Percentiles rank a stretch among this genome's conserved stretches.
These are phyloP conservation scores for Hypoxylon fragiforme DNA, from an alignment of 495 filamentous ascomycete species.

Conservation along the genomic window DNA sequence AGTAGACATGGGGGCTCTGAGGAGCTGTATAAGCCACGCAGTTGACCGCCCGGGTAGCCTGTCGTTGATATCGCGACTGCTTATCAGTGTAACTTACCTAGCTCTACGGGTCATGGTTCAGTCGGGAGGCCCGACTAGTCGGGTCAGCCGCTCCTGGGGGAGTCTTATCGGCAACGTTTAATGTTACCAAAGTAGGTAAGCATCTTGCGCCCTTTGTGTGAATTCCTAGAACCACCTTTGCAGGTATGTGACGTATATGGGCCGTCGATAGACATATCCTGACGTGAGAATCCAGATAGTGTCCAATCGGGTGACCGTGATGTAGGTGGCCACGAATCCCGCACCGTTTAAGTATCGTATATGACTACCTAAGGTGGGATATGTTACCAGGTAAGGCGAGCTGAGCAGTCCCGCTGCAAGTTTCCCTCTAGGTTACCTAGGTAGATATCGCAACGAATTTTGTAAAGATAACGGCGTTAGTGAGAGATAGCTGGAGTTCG, in stretches of 20 bases:
- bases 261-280: background rate
- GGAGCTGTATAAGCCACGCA: background rate
- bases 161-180: constrained; percentile 12
- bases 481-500: constrained; percentile 1
- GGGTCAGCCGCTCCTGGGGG: constrained; percentile 9
- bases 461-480: constrained; percentile 2
- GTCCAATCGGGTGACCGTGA: constrained; percentile 6
- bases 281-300: background rate
- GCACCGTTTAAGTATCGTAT: background rate
- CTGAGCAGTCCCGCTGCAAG: too few species aligned
- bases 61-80: background rate
- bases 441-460: background rate
- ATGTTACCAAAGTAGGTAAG: constrained; percentile 4
- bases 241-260: background rate
- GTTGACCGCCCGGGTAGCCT: constrained; percentile 8
- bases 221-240: background rate
- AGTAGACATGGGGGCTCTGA: background rate
- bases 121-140: constrained; percentile 8
- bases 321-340: background rate
- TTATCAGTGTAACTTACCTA: background rate
- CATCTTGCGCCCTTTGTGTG: constrained; percentile 20
- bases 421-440: too few species aligned
- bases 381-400: too few species aligned
- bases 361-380: background rate
- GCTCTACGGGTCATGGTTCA: background rate